These are phyloP conservation scores for Gonium pectorale DNA, from an alignment of 139 green algal species.

Conservation along the genomic window DNA sequence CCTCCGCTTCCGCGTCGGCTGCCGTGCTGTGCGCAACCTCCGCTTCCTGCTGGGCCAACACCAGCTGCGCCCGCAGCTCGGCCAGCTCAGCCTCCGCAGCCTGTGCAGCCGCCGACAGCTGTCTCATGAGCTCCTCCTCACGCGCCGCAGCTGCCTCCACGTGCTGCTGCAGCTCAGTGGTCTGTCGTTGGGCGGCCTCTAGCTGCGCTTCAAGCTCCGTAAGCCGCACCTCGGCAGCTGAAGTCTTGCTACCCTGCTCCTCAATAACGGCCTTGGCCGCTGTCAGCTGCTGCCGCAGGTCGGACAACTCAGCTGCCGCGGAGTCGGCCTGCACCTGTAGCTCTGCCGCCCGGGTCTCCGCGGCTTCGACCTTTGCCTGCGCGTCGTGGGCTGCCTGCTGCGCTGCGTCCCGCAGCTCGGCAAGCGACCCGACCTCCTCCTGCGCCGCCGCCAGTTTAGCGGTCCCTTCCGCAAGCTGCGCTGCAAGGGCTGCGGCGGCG, in stretches of 20 bases:
- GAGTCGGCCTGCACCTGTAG: slow-evolving; percentile 5
- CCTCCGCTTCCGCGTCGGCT: background rate
- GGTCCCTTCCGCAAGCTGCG: background rate
- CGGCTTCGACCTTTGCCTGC: background rate
- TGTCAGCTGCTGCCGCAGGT: too few species aligned
- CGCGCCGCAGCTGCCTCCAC: slow-evolving; percentile 5
- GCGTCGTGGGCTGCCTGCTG: background rate
- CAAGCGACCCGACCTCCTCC: slow-evolving; percentile 29
- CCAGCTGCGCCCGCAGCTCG: slow-evolving; percentile 16
- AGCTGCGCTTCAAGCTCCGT: too few species aligned
- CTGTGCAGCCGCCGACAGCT: background rate
- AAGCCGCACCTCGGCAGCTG: too few species aligned
- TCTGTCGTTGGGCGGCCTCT: background rate
- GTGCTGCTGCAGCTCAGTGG: background rate
- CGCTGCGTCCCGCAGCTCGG: background rate
- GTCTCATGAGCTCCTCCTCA: slow-evolving; percentile 38
- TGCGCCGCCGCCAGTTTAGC: background rate
- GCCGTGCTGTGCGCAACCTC: background rate
- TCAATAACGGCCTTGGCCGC: too few species aligned
- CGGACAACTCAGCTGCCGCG: background rate
- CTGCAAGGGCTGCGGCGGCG: too few species aligned
- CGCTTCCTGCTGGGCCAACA: background rate
- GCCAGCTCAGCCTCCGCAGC: slow-evolving; percentile 12
- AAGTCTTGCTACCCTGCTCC: too few species aligned
- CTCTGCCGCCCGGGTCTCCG: background rate